Percentiles rank a stretch among this genome's conserved stretches.
Conservation (phyloP, 1,139 yeast genomes). For the Groenewaldozyma sp. region DNA sequence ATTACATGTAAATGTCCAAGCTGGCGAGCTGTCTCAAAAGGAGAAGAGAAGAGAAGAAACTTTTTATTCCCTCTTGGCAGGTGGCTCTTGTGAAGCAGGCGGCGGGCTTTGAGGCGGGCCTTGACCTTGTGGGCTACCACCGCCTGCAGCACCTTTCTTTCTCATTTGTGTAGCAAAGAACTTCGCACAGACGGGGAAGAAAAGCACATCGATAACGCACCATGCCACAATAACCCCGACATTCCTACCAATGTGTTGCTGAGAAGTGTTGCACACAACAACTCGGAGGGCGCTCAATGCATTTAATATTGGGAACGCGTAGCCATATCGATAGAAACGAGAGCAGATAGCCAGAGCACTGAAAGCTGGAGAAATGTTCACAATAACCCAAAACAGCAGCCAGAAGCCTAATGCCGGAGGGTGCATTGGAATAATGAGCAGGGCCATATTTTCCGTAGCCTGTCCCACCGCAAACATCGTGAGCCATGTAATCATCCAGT, state of each 20-base stretch:
- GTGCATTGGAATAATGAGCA: conserved; percentile 36
- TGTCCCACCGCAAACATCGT: conserved; percentile 56
- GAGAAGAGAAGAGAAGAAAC: too few species aligned
- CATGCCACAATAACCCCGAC: conserved; percentile 51
- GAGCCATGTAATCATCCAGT: conserved; percentile 54
- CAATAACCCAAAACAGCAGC: conserved; percentile 52
- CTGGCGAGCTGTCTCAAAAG: too few species aligned
- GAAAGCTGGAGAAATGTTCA: conserved; percentile 53
- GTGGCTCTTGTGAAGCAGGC: too few species aligned
- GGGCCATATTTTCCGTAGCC: conserved; percentile 50
- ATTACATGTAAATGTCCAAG: too few species aligned
- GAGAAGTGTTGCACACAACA: conserved; percentile 48
- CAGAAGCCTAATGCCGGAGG: conserved; percentile 52
- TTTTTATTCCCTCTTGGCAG: too few species aligned
- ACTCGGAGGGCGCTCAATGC: conserved; percentile 48
- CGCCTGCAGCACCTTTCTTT: conserved; percentile 7
- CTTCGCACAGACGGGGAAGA: conserved; percentile 39
- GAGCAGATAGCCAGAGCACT: conserved; percentile 48
- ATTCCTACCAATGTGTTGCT: conserved; percentile 47
- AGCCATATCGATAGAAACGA: conserved; percentile 51
- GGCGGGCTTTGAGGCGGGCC: too few species aligned
- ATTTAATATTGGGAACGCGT: conserved; percentile 56
- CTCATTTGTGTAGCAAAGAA: conserved; percentile 12
- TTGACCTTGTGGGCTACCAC: too few species aligned
- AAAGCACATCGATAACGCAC: conserved; percentile 41